Evolutionary conservation across 2,329 filamentous ascomycete species (phyloP).

Genomic region (Epichloe hybrida): DNA sequence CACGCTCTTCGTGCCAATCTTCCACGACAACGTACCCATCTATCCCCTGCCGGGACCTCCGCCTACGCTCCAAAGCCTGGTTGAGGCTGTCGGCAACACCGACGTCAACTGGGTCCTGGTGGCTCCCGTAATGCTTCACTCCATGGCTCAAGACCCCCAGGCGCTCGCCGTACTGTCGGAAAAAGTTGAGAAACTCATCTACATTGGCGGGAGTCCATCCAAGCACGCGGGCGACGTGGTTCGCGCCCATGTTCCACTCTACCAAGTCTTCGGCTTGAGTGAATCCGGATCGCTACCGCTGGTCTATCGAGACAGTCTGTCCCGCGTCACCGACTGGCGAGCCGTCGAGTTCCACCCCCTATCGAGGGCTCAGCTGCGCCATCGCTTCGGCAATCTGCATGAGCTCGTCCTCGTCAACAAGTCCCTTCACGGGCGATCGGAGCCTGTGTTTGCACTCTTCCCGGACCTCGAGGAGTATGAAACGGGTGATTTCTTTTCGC

Average conservation of each 20-base stretch:
- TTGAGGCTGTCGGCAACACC: constrained; percentile 6
- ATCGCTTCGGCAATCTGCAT: neutral
- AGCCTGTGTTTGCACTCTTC: neutral
- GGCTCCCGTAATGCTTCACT: neutral
- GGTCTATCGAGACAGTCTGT: neutral
- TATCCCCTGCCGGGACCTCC: constrained; percentile 3
- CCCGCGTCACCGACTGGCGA: neutral
- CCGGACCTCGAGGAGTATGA: constrained; percentile 1
- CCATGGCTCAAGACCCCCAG: neutral
- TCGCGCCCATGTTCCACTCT: neutral
- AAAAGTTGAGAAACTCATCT: neutral
- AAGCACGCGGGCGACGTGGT: neutral
- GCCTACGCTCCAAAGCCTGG: neutral
- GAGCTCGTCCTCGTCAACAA: constrained; percentile 2
- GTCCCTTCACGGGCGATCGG: neutral
- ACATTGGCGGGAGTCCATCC: neutral
- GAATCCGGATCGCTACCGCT: constrained; percentile 3
- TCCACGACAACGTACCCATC: neutral
- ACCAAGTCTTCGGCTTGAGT: constrained; percentile 1
- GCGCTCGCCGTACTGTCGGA: neutral
- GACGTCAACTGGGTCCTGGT: neutral
- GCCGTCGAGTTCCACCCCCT: constrained; percentile 1
- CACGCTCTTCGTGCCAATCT: constrained; percentile 1
- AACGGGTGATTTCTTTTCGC: constrained; percentile 3
- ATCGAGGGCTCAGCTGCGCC: neutral